Conservation (phyloP, 768 basidiomycete species). For the Suillus fuscotomentosus region DNA sequence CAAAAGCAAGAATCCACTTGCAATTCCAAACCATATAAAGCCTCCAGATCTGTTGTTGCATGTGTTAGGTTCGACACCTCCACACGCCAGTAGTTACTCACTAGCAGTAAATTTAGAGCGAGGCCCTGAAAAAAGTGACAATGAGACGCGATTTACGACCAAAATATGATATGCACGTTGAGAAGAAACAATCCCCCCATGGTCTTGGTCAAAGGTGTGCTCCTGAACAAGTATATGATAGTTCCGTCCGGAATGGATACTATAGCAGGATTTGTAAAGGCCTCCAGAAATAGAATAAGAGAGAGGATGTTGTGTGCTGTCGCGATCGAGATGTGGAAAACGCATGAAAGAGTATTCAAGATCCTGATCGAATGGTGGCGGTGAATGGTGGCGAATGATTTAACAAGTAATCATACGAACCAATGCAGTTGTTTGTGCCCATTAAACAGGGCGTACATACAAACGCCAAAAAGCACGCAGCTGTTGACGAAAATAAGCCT, state of each 20-base stretch:
- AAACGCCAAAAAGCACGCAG: not conserved
- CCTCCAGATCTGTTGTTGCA: constrained; percentile 4
- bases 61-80: not conserved
- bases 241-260: not conserved
- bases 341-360: not conserved
- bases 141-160: not conserved
- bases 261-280: not conserved
- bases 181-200: constrained; percentile 5
- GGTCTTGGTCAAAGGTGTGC: not conserved
- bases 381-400: not conserved
- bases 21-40: constrained; percentile 1
- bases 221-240: not conserved
- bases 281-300: not conserved
- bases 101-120: constrained; percentile 4
- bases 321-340: constrained; percentile 5
- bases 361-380: not conserved
- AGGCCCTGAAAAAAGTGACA: not conserved
- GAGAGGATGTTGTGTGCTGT: constrained; percentile 7
- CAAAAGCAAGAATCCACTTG: not conserved
- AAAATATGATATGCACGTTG: not conserved
- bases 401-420: not conserved
- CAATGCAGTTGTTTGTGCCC: not conserved
- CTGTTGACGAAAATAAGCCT: not conserved
- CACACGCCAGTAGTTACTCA: not conserved
- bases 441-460: not conserved